Base-by-base conservation (phyloP, 495 filamentous ascomycete species). In the Hypoxylon perforatum region DNA sequence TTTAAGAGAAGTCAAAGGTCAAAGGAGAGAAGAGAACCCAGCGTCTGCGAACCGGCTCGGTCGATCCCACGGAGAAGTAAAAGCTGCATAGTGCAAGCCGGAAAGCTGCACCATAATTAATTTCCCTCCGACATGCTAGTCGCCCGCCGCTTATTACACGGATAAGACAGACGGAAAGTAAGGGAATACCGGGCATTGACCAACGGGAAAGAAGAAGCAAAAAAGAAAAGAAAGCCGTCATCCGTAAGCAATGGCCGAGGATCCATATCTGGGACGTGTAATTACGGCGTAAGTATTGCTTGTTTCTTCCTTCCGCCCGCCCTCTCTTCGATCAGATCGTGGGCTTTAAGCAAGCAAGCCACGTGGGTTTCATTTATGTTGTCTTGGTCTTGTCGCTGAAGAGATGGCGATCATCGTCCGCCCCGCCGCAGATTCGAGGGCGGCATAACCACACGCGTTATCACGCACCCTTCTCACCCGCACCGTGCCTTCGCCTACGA, bases 401-500 rank as follows among this genome's bases (percentile, higher is more conserved):
- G 63, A 45, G 48, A 57, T 51, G 39, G 51, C 14, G 52, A 63
- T 59, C 45, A 10, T 62, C n/a, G 42, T 48, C 38, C 35, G 48
- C 30, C 61, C 56, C 41, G 50, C 62, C 70, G 38, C 46, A 75
- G 73, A 53, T 75, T 75, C 53, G 73, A 75, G 51, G 73, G 71
- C 49, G 73, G 70, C 12, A 75, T 75, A 30, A 53, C 65, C 21
- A 72, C 61, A 15, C 68, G 65, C 15, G 45, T 73, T 3, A 73
- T 73, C 51, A 50, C 57, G 44, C 64, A 70, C 54, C 62, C 63
- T 35, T 48, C 61, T 28, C 62, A 73, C 45, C 69, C 73, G 8
- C 57, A 67, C n/a, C 73, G 75, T 14, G 69, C 60, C 14, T 80
- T 81, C 51, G 73, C 77, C 44, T 79, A 75, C 60, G 76, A 79